Conservation (phyloP, 2,329 filamentous ascomycete species). For the Apiospora arundinis region DNA sequence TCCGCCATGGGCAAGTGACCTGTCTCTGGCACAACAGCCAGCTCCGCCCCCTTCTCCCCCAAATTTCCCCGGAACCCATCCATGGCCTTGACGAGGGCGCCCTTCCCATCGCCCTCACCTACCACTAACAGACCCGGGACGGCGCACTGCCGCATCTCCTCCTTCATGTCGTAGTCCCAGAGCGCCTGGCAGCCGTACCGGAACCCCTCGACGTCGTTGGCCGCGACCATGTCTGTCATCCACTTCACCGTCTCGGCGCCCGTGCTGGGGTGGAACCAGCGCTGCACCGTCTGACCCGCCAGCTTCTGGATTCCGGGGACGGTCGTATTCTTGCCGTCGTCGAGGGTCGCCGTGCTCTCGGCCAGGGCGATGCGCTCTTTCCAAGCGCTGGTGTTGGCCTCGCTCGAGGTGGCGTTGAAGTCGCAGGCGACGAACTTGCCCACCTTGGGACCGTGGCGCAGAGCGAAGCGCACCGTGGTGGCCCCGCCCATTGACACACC, state of each 20-base stretch:
- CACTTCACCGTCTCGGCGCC: constrained; percentile 53
- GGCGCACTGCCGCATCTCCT: constrained; percentile 57
- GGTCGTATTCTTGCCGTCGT: constrained; percentile 47
- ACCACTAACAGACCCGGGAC: constrained; percentile 74
- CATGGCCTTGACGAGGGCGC: constrained; percentile 80
- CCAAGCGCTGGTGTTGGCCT: constrained; percentile 81
- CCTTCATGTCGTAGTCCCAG: constrained; percentile 72
- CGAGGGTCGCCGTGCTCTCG: constrained; percentile 49
- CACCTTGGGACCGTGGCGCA: constrained; percentile 82
- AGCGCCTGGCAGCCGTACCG: constrained; percentile 71
- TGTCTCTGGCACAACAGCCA: constrained; percentile 71
- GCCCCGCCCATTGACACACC: constrained; percentile 85
- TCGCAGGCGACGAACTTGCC: constrained; percentile 85
- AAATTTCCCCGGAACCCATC: constrained; percentile 69
- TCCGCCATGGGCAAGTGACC: constrained; percentile 90
- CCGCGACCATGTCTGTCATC: constrained; percentile 72
- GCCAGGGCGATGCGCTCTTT: constrained; percentile 75
- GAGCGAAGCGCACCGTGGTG: constrained; percentile 75
- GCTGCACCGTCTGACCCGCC: constrained; percentile 71
- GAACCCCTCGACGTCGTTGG: constrained; percentile 75
- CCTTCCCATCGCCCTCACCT: constrained; percentile 73
- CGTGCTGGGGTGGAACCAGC: constrained; percentile 76
- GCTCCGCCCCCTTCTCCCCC: constrained; percentile 59
- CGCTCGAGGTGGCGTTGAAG: constrained; percentile 75
- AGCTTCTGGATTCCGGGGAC: constrained; percentile 65